Evolutionary conservation across 768 basidiomycete genomes (phyloP), one percentile per base, ranked within the genome.

Genomic region (Leccinum longicurvipes): DNA sequence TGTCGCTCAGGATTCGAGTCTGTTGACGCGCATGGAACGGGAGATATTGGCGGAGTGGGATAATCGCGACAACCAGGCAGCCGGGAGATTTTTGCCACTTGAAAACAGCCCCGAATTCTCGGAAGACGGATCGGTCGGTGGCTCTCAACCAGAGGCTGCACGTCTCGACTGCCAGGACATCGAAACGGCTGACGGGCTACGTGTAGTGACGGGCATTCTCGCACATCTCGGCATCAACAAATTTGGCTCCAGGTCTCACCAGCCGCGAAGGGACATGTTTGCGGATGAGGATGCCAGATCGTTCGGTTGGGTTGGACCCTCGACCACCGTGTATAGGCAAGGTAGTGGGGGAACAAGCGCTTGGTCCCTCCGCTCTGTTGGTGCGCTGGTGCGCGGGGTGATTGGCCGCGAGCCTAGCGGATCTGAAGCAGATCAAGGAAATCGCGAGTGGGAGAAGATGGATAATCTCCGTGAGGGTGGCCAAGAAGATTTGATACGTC

Each of bases 251-350:
- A 34, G 6, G 9, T n/a, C 51, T 17, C 52, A 6, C 27, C 63
- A 53, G 9, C 71, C 69, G 52, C 77, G 89, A 28, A 77, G 79
- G 28, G 87, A 91, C 65, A 90, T 91, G 81, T 79, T 91, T 31
- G 87, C 83, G 4, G 88, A 92, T 53, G 89, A 91, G 69, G 89
- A 91, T 62, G 75, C 78, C 2, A 75, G 77, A 9, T 78, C 82
- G 15, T 82, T 87, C 41, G 62, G 62, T 12, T 46, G 53, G 58
- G 52, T 36, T 36, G 57, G 59, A 31, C 44, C 55, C 39, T 53
- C 60, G 70, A 59, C 19, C 10, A 27, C 46, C n/a, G 17, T 59
- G 57, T 53, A 69, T 19, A 72, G 74, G 28, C 77, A 79, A 54
- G 75, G 72, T 9, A 76, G 75, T 39, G 73, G 70, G 5, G 75